phyloP scores from a whole-genome alignment of 352 stramenopile species.

The Stramenopiles sp. region DNA sequence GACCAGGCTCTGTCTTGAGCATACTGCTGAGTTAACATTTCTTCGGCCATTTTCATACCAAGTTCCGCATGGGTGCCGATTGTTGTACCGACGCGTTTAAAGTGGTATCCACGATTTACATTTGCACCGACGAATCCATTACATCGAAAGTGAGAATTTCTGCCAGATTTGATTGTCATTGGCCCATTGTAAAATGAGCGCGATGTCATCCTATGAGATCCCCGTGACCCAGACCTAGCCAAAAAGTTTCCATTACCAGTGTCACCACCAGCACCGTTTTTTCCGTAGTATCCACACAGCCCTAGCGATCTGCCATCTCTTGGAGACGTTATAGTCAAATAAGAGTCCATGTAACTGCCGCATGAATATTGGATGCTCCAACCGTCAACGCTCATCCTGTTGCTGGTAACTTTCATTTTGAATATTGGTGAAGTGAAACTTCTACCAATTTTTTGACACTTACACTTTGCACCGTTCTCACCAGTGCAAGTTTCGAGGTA shows the following conservation, averaged over 20 bases:
- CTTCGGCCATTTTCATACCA: slow-evolving; percentile 8
- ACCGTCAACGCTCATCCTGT: neutral
- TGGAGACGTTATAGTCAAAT: slow-evolving; percentile 6
- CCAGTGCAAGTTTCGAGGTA: neutral
- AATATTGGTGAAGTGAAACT: slow-evolving; percentile 5
- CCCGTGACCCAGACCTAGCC: neutral
- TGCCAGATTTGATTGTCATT: neutral
- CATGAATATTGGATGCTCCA: slow-evolving; percentile 3
- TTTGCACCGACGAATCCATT: neutral
- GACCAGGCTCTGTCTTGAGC: neutral
- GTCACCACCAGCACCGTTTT: slow-evolving; percentile 7
- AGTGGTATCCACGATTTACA: neutral
- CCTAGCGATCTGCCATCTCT: slow-evolving; percentile 1
- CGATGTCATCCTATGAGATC: neutral
- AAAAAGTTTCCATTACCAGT: neutral
- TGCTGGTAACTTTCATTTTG: neutral
- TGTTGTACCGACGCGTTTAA: neutral
- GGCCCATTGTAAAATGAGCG: neutral
- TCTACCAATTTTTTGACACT: slow-evolving; percentile 12
- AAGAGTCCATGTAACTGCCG: slow-evolving; percentile 7
- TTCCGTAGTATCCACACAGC: slow-evolving; percentile 1
- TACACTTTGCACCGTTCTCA: neutral
- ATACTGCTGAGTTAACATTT: slow-evolving; percentile 4
- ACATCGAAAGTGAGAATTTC: slow-evolving; percentile 5
- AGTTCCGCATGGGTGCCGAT: neutral